A percentile compares a stretch with the other conserved stretches of the same genome.
Evolutionary conservation across 352 stramenopile species (phyloP).

Genomic region (Sclerospora graminicola): DNA sequence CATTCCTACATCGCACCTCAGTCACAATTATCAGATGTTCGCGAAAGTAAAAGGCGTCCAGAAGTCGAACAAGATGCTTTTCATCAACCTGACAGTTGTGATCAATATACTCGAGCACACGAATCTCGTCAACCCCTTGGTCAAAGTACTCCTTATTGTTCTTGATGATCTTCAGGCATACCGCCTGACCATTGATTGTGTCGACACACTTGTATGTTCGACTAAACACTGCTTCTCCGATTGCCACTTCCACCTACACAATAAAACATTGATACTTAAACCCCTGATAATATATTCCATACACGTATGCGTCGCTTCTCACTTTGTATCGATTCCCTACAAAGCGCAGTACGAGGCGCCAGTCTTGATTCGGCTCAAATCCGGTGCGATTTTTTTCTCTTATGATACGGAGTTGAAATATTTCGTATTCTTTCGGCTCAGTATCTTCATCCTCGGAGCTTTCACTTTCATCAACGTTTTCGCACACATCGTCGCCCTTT

Average conservation of each 20-base stretch:
- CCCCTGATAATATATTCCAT: not conserved
- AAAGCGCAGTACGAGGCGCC: constrained; percentile 40
- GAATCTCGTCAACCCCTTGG: constrained; percentile 85
- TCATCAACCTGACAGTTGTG: constrained; percentile 80
- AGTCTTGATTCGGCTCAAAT: constrained; percentile 75
- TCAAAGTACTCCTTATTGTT: constrained; percentile 99
- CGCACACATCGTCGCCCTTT: constrained; percentile 7
- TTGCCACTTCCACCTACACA: constrained; percentile 48
- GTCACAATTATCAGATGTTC: constrained; percentile 96
- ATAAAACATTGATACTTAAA: constrained; percentile 1
- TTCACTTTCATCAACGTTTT: constrained; percentile 16
- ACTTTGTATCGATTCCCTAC: constrained; percentile 61
- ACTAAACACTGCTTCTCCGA: constrained; percentile 79
- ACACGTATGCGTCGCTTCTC: not conserved
- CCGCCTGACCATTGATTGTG: constrained; percentile 50
- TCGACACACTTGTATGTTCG: constrained; percentile 74
- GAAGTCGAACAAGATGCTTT: constrained; percentile 89
- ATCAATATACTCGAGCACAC: constrained; percentile 62
- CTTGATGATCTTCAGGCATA: constrained; percentile 98
- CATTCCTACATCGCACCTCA: constrained; percentile 58
- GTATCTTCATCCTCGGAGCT: constrained; percentile 27
- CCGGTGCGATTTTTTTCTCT: constrained; percentile 72
- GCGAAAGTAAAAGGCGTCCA: constrained; percentile 93
- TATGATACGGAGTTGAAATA: constrained; percentile 59
- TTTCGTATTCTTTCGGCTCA: constrained; percentile 51